phyloP scores from a whole-genome alignment of 2,329 filamentous ascomycete species.

The Periconia digitata region DNA sequence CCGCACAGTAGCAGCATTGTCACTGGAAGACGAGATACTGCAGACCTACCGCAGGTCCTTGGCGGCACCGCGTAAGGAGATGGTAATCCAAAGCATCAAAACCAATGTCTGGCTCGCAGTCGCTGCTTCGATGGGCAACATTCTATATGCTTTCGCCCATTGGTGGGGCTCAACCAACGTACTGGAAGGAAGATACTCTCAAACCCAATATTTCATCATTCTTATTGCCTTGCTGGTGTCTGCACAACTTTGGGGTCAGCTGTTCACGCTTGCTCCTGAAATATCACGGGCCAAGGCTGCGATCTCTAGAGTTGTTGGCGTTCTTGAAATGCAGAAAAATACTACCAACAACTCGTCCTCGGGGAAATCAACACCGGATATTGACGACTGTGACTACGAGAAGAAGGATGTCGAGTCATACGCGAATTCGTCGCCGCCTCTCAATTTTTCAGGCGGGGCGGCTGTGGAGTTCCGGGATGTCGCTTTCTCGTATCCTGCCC shows the following conservation, averaged over 20 bases:
- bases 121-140: conserved; percentile 62
- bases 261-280: conserved; percentile 75
- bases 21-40: conserved; percentile 54
- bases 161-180: conserved; percentile 79
- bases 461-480: conserved; percentile 61
- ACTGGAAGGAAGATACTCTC: conserved; percentile 64
- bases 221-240: conserved; percentile 71
- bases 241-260: conserved; percentile 71
- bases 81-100: conserved; percentile 51
- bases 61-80: conserved; percentile 52
- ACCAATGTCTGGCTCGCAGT: conserved; percentile 64
- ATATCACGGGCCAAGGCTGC: conserved; percentile 68
- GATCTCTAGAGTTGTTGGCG: conserved; percentile 76
- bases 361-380: conserved; percentile 85
- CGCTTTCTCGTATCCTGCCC: conserved; percentile 66
- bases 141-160: conserved; percentile 74
- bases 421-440: conserved; percentile 51
- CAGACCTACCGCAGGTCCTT: conserved; percentile 50
- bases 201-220: conserved; percentile 74
- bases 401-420: conserved; percentile 37
- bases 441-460: conserved; percentile 63
- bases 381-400: conserved; percentile 68
- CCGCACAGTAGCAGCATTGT: conserved; percentile 54
- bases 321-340: conserved; percentile 43
- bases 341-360: conserved; percentile 52